phyloP scores from a whole-genome alignment of 768 basidiomycete genomes.

The Wakefieldia striispora region DNA sequence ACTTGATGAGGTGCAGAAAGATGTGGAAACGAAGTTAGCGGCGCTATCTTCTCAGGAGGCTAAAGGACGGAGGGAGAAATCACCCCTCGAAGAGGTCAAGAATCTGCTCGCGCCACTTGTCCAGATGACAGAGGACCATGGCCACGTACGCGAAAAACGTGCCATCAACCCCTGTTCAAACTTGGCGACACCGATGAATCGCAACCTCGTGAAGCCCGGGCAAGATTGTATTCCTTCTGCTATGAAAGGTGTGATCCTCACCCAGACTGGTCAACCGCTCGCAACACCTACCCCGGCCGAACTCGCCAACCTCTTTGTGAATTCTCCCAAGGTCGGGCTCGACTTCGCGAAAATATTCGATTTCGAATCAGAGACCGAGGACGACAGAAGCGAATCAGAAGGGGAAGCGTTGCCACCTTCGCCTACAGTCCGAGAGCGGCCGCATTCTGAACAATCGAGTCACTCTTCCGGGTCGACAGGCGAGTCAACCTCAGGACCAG shows the following conservation, averaged over 20 bases:
- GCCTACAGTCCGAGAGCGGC: conserved; percentile 44
- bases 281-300: conserved; percentile 69
- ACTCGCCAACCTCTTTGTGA: conserved; percentile 62
- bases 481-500: conserved; percentile 19
- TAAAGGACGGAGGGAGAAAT: conserved; percentile 48
- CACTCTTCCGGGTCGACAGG: conserved; percentile 28
- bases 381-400: conserved; percentile 30
- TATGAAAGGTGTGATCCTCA: conserved; percentile 78
- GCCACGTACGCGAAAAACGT: conserved; percentile 21
- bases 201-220: conserved; percentile 26
- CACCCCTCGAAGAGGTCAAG: conserved; percentile 74
- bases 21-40: conserved; percentile 50
- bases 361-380: conserved; percentile 39
- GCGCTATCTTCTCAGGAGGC: conserved; percentile 39
- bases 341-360: conserved; percentile 81
- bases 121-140: conserved; percentile 34
- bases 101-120: conserved; percentile 57
- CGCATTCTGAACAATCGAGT: conserved; percentile 27
- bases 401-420: conserved; percentile 42
- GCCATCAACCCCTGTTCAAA: conserved; percentile 18
- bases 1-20: conserved; percentile 44
- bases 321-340: conserved; percentile 67
- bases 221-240: conserved; percentile 43
- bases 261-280: conserved; percentile 71
- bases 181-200: conserved; percentile 52